phyloP scores from a whole-genome alignment of 1,284 basidiomycete species.

The Trametes sp. region DNA sequence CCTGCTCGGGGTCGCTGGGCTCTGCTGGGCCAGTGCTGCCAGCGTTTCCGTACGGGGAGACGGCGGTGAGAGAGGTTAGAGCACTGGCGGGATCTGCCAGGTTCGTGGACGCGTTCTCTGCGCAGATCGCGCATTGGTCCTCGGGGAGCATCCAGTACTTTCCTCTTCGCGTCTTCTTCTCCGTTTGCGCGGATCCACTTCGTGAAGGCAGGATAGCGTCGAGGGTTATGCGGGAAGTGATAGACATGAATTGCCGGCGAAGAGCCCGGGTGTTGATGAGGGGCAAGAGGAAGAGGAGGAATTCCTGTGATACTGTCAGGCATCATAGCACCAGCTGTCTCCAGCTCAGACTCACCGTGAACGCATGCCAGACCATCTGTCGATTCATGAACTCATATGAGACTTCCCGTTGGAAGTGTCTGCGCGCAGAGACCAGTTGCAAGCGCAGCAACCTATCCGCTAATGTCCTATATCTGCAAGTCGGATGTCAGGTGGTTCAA shows the following conservation, averaged over 20 bases:
- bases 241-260: constrained; percentile 62
- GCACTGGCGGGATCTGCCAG: constrained; percentile 59
- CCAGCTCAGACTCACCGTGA: constrained; percentile 73
- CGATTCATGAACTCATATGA: constrained; percentile 99
- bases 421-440: constrained; percentile 77
- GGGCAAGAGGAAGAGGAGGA: constrained; percentile 92
- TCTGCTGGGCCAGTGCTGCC: constrained; percentile 16
- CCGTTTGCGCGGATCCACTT: constrained; percentile 24
- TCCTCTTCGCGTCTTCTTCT: constrained; percentile 45
- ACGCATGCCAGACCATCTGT: constrained; percentile 99
- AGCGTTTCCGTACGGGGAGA: constrained; percentile 28
- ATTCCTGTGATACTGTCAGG: constrained; percentile 73
- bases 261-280: constrained; percentile 75
- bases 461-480: constrained; percentile 82
- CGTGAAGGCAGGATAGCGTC: constrained; percentile 48
- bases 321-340: neutral
- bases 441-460: constrained; percentile 86
- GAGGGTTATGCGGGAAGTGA: constrained; percentile 42
- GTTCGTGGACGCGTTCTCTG: constrained; percentile 72
- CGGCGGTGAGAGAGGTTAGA: constrained; percentile 49
- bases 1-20: constrained; percentile 43
- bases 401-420: constrained; percentile 82
- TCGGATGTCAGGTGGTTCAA: constrained; percentile 1
- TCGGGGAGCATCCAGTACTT: constrained; percentile 69
- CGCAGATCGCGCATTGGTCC: constrained; percentile 83